Evolutionary conservation across 2,329 filamentous ascomycete species (phyloP), one percentile per base, ranked within the genome.

Genomic region (Phaeomoniella chlamydospora): DNA sequence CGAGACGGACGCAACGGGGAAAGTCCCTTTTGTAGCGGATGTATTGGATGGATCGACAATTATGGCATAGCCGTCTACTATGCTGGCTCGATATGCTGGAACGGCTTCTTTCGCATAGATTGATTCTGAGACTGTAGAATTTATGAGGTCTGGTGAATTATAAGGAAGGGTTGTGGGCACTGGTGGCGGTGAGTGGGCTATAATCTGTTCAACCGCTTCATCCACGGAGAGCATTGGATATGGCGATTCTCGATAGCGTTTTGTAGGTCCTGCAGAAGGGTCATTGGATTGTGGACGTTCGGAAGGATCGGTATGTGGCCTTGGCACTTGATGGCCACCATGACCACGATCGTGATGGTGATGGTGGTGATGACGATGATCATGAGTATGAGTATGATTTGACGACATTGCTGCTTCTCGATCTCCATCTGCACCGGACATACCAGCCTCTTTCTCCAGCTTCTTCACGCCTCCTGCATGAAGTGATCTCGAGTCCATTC

Each of bases 61-160:
- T 1, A 93, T 72, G 2, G 90, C 90, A 51, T 98, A 98, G 1
- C 90, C 90, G 55, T 98, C 90, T 1, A 98, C 90, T 29, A 94
- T 96, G 52, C 88, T 96, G 13, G 90, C 90, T 39, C 86, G 70
- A 59, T 93, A 98, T 0, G 88, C 90, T 0, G 90, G 90, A 0
- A 98, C 90, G 5, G 80, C 74, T 53, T 94, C 88, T 3, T 61
- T 61, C 0, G 90, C 85, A 29, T 66, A 72, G 15, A 98, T 78
- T 45, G 93, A 80, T 51, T 86, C 76, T 0, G 88, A 86, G 2
- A 98, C 64, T 1, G 96, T 78, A 5, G 71, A 74, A 5, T 85
- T 85, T 1, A 88, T 72, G 1, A 96, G 62, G 2, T 60, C 58
- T 12, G 44, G 42, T 6, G 32, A 34, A 18, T 16, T 15, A 18